phyloP scores from a whole-genome alignment of 2,329 filamentous ascomycete species.

The Aureobasidium sp. region DNA sequence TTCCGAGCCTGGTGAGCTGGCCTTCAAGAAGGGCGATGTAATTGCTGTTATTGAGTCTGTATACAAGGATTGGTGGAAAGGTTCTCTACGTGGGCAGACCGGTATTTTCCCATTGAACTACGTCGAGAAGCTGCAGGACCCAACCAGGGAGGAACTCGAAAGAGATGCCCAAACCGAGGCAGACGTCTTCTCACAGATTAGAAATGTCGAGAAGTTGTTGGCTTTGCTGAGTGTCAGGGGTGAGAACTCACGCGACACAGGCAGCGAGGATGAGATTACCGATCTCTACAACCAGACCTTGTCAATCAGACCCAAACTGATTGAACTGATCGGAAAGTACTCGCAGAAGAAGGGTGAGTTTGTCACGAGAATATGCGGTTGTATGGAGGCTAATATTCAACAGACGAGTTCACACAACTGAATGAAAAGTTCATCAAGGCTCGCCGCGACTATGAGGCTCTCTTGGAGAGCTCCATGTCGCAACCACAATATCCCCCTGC shows the following conservation, averaged over 20 bases:
- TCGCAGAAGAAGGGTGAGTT: constrained; percentile 90
- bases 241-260: constrained; percentile 64
- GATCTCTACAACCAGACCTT: constrained; percentile 84
- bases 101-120: constrained; percentile 99
- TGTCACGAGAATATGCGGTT: not conserved
- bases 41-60: constrained; percentile 97
- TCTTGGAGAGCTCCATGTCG: constrained; percentile 95
- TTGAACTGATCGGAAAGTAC: constrained; percentile 97
- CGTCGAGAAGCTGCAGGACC: constrained; percentile 93
- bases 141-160: constrained; percentile 88
- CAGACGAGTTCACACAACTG: constrained; percentile 95
- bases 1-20: constrained; percentile 86
- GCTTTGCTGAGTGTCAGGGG: constrained; percentile 79
- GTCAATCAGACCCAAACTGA: constrained; percentile 90
- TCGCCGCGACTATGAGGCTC: constrained; percentile 85
- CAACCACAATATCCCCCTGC: constrained; percentile 49
- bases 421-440: constrained; percentile 99
- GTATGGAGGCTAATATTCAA: constrained; percentile 22
- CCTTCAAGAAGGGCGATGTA: constrained; percentile 93
- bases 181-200: constrained; percentile 69
- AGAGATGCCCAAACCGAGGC: constrained; percentile 92
- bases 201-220: constrained; percentile 73
- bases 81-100: constrained; percentile 85
- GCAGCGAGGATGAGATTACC: constrained; percentile 83
- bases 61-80: constrained; percentile 99